Conservation (phyloP, 2,329 filamentous ascomycete genomes). For the Fusarium armeniacum region DNA sequence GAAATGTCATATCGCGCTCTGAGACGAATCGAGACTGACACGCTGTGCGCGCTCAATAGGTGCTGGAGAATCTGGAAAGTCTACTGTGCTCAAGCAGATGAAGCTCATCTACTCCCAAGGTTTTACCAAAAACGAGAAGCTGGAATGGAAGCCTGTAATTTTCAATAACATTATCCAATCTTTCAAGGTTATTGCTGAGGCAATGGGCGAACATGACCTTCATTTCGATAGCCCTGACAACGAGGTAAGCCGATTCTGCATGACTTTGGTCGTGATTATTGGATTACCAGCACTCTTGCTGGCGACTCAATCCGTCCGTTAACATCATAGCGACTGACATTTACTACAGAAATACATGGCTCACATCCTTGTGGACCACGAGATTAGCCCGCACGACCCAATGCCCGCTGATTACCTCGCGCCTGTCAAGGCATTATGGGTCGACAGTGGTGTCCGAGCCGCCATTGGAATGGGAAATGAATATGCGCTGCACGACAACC, state of each 20-base stretch:
- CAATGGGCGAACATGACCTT: constrained; percentile 88
- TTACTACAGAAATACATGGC: constrained; percentile 78
- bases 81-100: constrained; percentile 98
- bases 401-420: constrained; percentile 83
- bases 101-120: constrained; percentile 95
- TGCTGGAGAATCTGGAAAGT: constrained; percentile 91
- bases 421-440: constrained; percentile 88
- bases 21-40: constrained; percentile 29
- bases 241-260: constrained; percentile 70
- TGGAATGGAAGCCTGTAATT: constrained; percentile 95
- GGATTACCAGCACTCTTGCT: constrained; percentile 3
- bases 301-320: constrained; percentile 8
- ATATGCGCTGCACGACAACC: constrained; percentile 95
- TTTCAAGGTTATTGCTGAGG: constrained; percentile 89
- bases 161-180: constrained; percentile 96
- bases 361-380: constrained; percentile 81
- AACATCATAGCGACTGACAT: constrained; percentile 55
- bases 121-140: constrained; percentile 88
- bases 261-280: constrained; percentile 1
- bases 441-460: constrained; percentile 83
- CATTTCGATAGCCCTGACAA: constrained; percentile 84
- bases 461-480: constrained; percentile 96
- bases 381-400: constrained; percentile 84
- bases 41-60: constrained; percentile 65
- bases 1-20: constrained; percentile 22